Conservation (phyloP, 305 asterid species). For the Petunia hybrid region DNA sequence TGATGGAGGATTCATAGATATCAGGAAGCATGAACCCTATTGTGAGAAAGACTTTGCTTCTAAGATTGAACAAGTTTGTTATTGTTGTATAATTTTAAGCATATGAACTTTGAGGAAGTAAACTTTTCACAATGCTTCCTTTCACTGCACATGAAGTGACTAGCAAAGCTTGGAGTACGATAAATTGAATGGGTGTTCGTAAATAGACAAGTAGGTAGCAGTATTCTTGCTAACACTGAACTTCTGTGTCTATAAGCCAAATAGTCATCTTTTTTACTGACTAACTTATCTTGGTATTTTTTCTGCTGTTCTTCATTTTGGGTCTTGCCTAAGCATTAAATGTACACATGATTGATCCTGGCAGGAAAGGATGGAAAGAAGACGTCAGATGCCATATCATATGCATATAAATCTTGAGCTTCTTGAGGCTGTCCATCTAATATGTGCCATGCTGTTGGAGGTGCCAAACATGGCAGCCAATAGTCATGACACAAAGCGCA, state of each 20-base stretch:
- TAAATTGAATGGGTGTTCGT: background rate
- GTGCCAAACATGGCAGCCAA: conserved; percentile 99
- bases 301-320: background rate
- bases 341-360: conserved; percentile 3
- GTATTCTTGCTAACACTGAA: background rate
- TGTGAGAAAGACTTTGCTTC: background rate
- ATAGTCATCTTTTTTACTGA: background rate
- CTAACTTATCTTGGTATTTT: background rate
- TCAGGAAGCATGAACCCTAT: background rate
- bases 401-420: conserved; percentile 99
- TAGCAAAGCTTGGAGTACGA: background rate
- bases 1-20: background rate
- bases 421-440: conserved; percentile 91
- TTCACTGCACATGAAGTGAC: background rate
- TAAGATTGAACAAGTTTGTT: background rate
- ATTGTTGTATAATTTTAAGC: background rate
- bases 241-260: background rate
- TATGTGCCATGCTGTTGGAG: conserved; percentile 92
- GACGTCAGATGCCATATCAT: conserved; percentile 99
- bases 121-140: background rate
- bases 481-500: conserved; percentile 78
- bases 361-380: conserved; percentile 86
- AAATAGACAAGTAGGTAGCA: background rate
- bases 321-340: background rate
- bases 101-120: background rate